These are phyloP conservation scores for Podaxis sp. DNA, from an alignment of 768 basidiomycete species.

Conservation along the genomic window DNA sequence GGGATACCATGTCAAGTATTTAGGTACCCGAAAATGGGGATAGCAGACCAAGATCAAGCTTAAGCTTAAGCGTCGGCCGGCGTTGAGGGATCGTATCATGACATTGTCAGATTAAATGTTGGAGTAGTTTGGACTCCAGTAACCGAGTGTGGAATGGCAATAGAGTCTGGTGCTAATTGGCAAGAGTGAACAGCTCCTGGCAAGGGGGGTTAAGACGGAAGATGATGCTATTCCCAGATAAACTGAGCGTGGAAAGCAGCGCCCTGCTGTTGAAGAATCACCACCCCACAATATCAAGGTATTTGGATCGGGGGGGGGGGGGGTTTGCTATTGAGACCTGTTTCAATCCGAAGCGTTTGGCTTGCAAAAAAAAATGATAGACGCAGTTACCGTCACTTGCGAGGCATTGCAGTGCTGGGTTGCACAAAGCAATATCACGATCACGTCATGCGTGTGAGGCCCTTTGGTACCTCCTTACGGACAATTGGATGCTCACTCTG, in stretches of 20 bases:
- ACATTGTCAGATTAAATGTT: background rate
- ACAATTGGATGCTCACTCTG: background rate
- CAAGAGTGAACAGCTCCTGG: background rate
- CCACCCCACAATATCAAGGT: background rate
- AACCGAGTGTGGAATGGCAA: background rate
- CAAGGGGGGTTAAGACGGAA: background rate
- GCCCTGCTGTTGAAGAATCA: too few relatives aligned
- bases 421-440: background rate
- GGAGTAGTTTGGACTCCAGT: background rate
- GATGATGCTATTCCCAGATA: background rate
- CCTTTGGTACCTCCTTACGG: background rate
- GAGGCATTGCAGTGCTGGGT: background rate
- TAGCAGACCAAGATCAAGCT: background rate
- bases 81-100: background rate
- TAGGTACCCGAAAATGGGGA: background rate
- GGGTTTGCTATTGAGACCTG: background rate
- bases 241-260: too few relatives aligned
- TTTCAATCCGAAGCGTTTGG: background rate
- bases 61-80: background rate
- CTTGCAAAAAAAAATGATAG: too few relatives aligned
- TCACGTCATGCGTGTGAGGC: background rate
- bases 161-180: background rate
- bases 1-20: background rate
- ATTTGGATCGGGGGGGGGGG: background rate
- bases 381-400: too few relatives aligned